A percentile compares a stretch with the other conserved stretches of the same genome.
phyloP scores from a whole-genome alignment of 2,329 filamentous ascomycete genomes.

The Colletotrichum liaoningense region DNA sequence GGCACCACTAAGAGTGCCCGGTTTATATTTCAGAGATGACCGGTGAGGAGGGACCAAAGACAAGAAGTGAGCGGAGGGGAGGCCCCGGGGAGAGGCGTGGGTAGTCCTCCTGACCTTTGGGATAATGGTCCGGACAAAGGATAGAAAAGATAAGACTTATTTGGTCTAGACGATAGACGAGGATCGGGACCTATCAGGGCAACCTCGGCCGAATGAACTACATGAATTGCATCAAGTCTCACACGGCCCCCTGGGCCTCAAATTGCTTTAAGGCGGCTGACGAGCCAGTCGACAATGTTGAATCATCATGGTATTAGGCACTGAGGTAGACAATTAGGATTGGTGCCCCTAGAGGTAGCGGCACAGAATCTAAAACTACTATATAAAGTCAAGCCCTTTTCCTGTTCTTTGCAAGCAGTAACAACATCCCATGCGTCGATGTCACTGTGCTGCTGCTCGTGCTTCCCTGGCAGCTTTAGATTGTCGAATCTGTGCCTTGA shows the following conservation, averaged over 20 bases:
- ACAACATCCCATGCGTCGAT: neutral
- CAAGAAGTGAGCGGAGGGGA: too few relatives aligned
- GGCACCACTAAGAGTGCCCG: neutral
- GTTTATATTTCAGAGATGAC: neutral
- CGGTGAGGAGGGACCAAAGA: too few relatives aligned
- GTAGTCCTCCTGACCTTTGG: neutral
- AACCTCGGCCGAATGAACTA: neutral
- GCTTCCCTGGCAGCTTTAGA: constrained; percentile 37
- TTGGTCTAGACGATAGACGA: constrained; percentile 1
- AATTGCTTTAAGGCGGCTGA: too few relatives aligned
- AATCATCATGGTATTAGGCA: too few relatives aligned
- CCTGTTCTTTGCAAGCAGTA: neutral
- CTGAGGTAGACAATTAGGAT: neutral
- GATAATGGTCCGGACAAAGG: neutral
- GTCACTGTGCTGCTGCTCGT: constrained; percentile 9
- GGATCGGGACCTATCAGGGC: neutral
- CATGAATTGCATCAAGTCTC: neutral
- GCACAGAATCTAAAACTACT: neutral
- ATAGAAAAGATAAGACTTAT: neutral
- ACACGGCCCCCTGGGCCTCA: too few relatives aligned
- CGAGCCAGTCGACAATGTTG: too few relatives aligned
- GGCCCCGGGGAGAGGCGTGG: too few relatives aligned
- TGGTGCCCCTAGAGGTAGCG: neutral
- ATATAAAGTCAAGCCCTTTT: neutral
- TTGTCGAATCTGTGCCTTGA: constrained; percentile 50